phyloP scores from a whole-genome alignment of 768 basidiomycete genomes.

The Gloeopeniophorella convolvens region DNA sequence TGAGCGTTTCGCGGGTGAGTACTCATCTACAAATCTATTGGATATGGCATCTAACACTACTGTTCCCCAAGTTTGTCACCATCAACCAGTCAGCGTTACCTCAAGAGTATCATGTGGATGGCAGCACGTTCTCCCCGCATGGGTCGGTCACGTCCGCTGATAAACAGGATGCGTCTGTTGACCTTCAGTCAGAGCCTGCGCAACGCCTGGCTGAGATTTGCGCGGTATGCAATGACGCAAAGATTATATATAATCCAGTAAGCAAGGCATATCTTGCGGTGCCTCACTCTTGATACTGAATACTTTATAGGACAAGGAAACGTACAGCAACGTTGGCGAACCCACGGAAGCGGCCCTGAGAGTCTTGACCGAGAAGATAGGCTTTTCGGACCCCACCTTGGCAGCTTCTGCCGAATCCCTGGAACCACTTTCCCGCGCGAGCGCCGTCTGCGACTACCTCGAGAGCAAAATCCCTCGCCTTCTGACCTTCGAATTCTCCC shows the following conservation, averaged over 20 bases:
- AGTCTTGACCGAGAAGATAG: constrained; percentile 92
- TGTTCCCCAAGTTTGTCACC: constrained; percentile 57
- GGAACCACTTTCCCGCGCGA: constrained; percentile 57
- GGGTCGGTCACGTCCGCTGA: constrained; percentile 65
- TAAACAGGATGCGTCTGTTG: constrained; percentile 51
- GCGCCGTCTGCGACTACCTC: constrained; percentile 79
- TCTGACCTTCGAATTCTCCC: constrained; percentile 94
- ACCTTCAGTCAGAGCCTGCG: constrained; percentile 61
- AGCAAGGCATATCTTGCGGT: constrained; percentile 22
- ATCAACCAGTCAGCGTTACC: constrained; percentile 49
- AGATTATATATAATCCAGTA: constrained; percentile 77
- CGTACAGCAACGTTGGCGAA: constrained; percentile 84
- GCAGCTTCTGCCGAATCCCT: constrained; percentile 52
- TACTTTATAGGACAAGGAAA: constrained; percentile 58
- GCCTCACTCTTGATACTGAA: constrained; percentile 8
- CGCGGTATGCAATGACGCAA: constrained; percentile 92
- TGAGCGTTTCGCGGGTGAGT: constrained; percentile 82
- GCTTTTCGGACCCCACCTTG: constrained; percentile 56
- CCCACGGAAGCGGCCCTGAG: constrained; percentile 97
- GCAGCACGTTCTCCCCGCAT: constrained; percentile 84
- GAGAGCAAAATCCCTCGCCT: constrained; percentile 71
- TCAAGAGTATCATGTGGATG: constrained; percentile 77
- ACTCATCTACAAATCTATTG: background rate
- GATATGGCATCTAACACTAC: background rate
- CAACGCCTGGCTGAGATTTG: constrained; percentile 87